Evolutionary conservation across 495 filamentous ascomycete species (phyloP), one percentile per base, ranked within the genome.

Genomic region (Penicillium simplicissimum): DNA sequence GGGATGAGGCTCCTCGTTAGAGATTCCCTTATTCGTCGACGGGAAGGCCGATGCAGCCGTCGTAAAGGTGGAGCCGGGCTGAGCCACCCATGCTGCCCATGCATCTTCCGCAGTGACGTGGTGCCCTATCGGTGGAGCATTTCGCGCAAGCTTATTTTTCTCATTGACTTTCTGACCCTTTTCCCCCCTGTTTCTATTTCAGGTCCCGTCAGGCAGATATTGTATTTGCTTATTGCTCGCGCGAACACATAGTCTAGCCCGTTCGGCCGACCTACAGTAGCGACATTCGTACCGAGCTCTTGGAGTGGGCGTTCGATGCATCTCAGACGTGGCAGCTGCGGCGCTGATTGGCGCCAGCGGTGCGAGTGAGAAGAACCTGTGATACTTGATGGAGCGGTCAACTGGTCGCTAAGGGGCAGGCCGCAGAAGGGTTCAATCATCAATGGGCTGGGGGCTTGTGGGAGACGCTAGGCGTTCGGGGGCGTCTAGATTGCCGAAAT

Each of bases 61-160:
- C 34, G 43, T 58, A 47, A 51, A 43, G 35, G 56, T 58, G 56
- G 56, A 51, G 11, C 43, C 40, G 56, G 61, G 55, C 55, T 54
- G 57, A 47, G 60, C 57, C n/a, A n/a, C n/a, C n/a, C n/a, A n/a
- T n/a, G n/a, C n/a, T n/a, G 17, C 51, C 51, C 52, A 55, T 49
- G 62, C 57, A 64, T 60, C 34, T 35, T 19, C 40, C 31, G 47
- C 37, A 28, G 21, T 31, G 58, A 60, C 31, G 52, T 60, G 58
- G 31, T 36, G 38, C 38, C 8, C 28, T 53, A 36, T 31, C 14
- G 10, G 52, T 52, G 57, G 52, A 60, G 51, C 43, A 45, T 34
- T 33, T 53, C 19, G 31, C 33, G 19, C 58, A 55, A 57, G 53
- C 53, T 64, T 57, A 58, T 38, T 60, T 57, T 33, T 6, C 13